Percentiles rank a stretch among this genome's conserved stretches.
These are phyloP conservation scores for Rutidosis leptorrhynchoides DNA, from an alignment of 129 eudicot genomes.

Conservation along the genomic window DNA sequence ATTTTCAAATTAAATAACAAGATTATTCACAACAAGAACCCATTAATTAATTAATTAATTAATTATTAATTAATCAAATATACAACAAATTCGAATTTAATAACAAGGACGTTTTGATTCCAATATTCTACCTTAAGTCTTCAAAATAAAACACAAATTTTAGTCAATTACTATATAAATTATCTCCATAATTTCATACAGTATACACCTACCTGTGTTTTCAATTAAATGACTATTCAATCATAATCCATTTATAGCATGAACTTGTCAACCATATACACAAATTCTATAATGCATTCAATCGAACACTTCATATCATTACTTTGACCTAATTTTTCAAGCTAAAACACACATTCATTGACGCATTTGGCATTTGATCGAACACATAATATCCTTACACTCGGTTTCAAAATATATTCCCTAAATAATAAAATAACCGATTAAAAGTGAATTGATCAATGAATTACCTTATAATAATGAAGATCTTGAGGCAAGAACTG, in stretches of 20 bases:
- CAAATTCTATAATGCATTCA: neutral
- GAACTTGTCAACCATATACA: neutral
- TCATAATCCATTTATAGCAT: neutral
- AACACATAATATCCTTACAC: neutral
- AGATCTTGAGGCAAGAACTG: conserved; percentile 30
- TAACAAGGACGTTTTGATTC: neutral
- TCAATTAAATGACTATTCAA: neutral
- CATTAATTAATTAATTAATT: too few relatives aligned
- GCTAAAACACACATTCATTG: neutral
- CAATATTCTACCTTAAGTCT: neutral
- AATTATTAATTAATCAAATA: neutral
- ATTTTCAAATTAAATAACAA: neutral
- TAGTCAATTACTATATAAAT: too few relatives aligned
- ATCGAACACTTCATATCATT: neutral
- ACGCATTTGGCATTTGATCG: neutral
- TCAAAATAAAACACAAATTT: too few relatives aligned
- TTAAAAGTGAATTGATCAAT: neutral
- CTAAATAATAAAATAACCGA: neutral
- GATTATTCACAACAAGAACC: neutral
- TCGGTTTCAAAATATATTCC: too few relatives aligned
- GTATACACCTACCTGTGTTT: neutral
- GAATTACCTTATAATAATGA: conserved; percentile 16
- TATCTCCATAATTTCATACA: neutral
- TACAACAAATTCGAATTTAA: neutral
- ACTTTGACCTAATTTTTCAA: neutral